Evolutionary conservation across 805 yeast species (phyloP).

Genomic region (Pichia manshurica): DNA sequence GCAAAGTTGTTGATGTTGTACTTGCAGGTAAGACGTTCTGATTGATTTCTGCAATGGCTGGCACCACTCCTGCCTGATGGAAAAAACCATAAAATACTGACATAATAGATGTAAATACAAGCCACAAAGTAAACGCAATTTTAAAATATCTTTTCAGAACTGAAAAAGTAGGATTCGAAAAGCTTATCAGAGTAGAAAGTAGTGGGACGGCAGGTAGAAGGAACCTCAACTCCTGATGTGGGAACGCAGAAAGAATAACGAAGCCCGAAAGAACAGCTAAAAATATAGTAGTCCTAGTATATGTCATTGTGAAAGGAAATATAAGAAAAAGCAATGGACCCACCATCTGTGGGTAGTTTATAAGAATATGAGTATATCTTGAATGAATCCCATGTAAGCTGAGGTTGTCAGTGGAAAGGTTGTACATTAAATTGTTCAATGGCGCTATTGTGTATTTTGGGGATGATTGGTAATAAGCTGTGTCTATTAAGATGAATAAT

Average conservation of each 20-base stretch:
- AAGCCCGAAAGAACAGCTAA: constrained; percentile 60
- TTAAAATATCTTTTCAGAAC: constrained; percentile 14
- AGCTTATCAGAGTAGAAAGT: constrained; percentile 45
- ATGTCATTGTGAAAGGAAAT: constrained; percentile 35
- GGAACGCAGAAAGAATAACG: constrained; percentile 56
- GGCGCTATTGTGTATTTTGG: constrained; percentile 56
- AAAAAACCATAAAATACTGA: constrained; percentile 66
- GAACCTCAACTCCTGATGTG: constrained; percentile 94
- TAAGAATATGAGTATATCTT: constrained; percentile 61
- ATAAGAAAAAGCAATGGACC: constrained; percentile 65
- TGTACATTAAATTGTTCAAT: constrained; percentile 69
- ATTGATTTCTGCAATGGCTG: constrained; percentile 45
- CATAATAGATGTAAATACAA: constrained; percentile 55
- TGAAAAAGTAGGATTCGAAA: constrained; percentile 12
- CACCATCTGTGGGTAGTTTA: constrained; percentile 72
- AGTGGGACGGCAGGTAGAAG: constrained; percentile 75
- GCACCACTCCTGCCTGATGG: constrained; percentile 89
- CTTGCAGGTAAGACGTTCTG: constrained; percentile 8
- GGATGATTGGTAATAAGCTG: constrained; percentile 27
- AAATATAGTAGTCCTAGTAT: constrained; percentile 49
- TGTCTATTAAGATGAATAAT: constrained; percentile 47
- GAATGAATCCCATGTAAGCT: constrained; percentile 81
- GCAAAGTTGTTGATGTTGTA: constrained; percentile 25
- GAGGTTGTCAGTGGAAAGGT: constrained; percentile 52
- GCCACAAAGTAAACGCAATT: constrained; percentile 42